Percentiles rank a stretch among this genome's conserved stretches.
Evolutionary conservation across 2,329 filamentous ascomycete genomes (phyloP).

Genomic region (Chaetomium strumarium): DNA sequence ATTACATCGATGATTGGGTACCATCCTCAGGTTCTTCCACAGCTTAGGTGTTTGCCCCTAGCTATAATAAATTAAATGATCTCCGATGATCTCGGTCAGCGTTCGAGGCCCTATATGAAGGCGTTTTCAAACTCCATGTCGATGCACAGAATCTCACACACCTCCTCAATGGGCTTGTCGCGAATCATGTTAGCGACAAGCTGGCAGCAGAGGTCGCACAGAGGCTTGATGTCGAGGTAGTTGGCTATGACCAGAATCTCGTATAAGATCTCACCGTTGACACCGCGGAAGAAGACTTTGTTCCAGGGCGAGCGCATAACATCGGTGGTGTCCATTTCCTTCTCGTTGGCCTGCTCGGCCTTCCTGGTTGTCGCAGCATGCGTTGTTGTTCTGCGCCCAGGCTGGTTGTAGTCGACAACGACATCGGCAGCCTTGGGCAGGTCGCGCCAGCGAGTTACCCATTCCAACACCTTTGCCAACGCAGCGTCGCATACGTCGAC

Average conservation of each 20-base stretch:
- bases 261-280: not conserved
- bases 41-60: too few species aligned
- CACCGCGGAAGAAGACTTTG: not conserved
- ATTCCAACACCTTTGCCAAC: not conserved
- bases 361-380: too few species aligned
- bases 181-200: not conserved
- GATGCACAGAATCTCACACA: slow-evolving; percentile 3
- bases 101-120: not conserved
- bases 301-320: not conserved
- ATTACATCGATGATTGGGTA: too few species aligned
- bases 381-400: too few species aligned
- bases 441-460: not conserved
- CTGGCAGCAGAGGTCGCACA: not conserved
- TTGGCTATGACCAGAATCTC: slow-evolving; percentile 3
- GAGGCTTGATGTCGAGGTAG: slow-evolving; percentile 10
- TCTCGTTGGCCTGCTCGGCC: too few species aligned
- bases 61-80: too few species aligned
- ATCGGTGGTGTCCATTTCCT: not conserved
- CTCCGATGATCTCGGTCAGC: not conserved
- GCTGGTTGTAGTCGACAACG: not conserved
- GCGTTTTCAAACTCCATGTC: not conserved
- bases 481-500: not conserved
- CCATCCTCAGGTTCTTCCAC: too few species aligned
- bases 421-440: not conserved
- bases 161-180: not conserved